Base-by-base conservation (phyloP, 306 rosid genomes). In the Pyrus betulifolia region DNA sequence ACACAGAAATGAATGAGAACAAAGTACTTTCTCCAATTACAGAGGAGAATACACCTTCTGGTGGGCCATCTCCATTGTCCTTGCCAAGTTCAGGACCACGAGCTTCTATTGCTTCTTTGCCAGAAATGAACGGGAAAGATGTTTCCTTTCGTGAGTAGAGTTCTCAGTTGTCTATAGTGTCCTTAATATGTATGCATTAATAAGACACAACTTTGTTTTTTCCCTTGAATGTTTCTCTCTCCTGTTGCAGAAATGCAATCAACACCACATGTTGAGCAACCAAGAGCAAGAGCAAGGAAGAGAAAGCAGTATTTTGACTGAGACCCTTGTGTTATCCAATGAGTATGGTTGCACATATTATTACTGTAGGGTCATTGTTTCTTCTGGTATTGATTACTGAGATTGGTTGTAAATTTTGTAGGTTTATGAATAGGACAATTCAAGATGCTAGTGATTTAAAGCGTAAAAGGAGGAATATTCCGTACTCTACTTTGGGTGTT, bases 251-350 rank as follows among this genome's bases (percentile, higher is more conserved):
- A 75, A 55, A 82, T 94, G 51, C 79, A 33, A 70, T 55, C 89
- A 65, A 88, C 88, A 68, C 90, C 93, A 58, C 91, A 76, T 67
- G 63, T 55, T 60, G 86, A 85, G 72, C 88, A 85, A 79, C 97
- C 84, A 69, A 88, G 74, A 78, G 74, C 69, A 74, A 85, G 90
- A 83, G 80, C 79, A 67, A 88, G 91, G 83, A 95, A 87, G 86
- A 88, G 93, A 81, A 92, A 87, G 79, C 96, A 84, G 70, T 81
- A 75, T 38, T 89, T 80, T 33, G 99, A 95, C 80, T n/a, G 79
- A 86, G 59, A 74, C 92, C 30, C 88, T 91, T 30, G 97, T 92
- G 69, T 76, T 95, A 82, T 74, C 87, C 33, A 95, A 95, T 60
- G 85, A 76, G 99, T 95, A 88, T 74, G 84, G 46, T n/a, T 71